Evolutionary conservation across 192 early-diverging fungal species (phyloP).

Genomic region (Rhizophagus sp.): DNA sequence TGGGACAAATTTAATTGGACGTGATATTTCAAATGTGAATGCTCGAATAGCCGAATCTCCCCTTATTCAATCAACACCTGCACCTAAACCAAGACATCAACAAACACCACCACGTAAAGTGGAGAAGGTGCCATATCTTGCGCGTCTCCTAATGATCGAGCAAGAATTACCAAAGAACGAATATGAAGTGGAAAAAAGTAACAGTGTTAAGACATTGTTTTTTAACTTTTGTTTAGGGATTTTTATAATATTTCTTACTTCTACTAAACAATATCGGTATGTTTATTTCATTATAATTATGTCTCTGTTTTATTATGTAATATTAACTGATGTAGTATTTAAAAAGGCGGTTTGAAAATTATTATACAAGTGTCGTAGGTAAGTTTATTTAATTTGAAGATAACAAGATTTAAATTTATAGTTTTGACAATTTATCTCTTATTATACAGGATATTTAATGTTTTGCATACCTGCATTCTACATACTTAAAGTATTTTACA

Average conservation of each 20-base stretch:
- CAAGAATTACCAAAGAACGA: background rate
- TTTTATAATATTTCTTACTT: background rate
- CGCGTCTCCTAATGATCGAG: background rate
- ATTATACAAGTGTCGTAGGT: background rate
- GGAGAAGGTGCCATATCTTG: background rate
- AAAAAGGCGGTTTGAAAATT: background rate
- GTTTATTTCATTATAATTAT: background rate
- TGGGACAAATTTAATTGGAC: background rate
- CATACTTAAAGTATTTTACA: background rate
- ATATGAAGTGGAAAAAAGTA: background rate
- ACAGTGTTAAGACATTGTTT: background rate
- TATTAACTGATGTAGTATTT: background rate
- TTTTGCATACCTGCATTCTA: background rate
- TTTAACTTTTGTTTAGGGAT: background rate
- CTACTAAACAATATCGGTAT: background rate
- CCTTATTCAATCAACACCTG: background rate
- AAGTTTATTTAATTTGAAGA: background rate
- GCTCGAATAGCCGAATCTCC: background rate
- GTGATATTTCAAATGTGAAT: background rate
- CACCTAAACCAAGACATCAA: background rate
- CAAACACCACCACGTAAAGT: background rate
- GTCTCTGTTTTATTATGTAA: background rate
- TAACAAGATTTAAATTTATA: background rate
- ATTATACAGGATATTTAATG: background rate
- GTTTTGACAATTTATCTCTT: background rate